phyloP scores from a whole-genome alignment of 140 eudicot genomes.

The Senecio squalidus region DNA sequence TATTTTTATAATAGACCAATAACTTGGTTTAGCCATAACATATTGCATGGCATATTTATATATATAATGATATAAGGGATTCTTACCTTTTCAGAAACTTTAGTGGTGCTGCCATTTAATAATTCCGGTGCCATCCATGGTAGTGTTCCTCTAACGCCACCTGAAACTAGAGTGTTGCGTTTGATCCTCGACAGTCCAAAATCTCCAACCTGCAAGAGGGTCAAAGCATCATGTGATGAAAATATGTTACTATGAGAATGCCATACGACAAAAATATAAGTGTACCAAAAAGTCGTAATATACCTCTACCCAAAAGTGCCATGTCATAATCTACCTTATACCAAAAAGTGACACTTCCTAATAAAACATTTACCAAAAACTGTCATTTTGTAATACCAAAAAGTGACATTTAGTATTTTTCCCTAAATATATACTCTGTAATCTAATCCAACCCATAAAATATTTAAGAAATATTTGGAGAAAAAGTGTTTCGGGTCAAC shows the following conservation, averaged over 20 bases:
- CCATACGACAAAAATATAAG: neutral
- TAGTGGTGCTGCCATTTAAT: slow-evolving; percentile 69
- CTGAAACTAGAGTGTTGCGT: slow-evolving; percentile 82
- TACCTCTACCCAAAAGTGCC: no score
- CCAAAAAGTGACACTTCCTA: no score
- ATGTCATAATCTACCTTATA: no score
- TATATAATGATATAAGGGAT: neutral
- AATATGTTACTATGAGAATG: neutral
- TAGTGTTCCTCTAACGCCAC: slow-evolving; percentile 89
- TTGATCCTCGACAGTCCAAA: slow-evolving; percentile 84
- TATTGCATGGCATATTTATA: slow-evolving; percentile 8
- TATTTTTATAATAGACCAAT: neutral
- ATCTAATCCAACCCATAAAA: no score
- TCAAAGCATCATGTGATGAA: slow-evolving; percentile 7
- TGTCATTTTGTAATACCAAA: no score
- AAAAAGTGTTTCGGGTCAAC: no score
- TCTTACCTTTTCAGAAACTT: slow-evolving; percentile 79
- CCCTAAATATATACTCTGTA: no score
- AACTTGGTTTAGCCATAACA: neutral
- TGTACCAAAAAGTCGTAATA: no score
- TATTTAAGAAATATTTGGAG: no score
- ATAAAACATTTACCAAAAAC: no score
- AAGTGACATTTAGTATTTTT: no score
- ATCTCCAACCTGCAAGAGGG: slow-evolving; percentile 68
- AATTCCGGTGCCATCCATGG: slow-evolving; percentile 99